A percentile compares a stretch with the other conserved stretches of the same genome.
phyloP scores from a whole-genome alignment of 2,329 filamentous ascomycete genomes.

The Neopestalotiopsis sp. region DNA sequence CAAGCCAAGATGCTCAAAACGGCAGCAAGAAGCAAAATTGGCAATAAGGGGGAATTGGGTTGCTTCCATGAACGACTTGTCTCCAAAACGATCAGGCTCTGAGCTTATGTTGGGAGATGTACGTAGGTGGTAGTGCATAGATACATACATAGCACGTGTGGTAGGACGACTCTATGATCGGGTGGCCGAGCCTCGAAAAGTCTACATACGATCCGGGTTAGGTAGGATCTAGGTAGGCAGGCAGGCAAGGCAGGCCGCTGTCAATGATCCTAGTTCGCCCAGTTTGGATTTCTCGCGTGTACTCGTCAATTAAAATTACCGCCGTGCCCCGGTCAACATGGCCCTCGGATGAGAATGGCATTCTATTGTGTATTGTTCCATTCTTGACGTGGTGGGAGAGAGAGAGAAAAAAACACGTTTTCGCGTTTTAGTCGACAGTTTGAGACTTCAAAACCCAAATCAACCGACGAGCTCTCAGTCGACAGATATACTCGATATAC shows the following conservation, averaged over 20 bases:
- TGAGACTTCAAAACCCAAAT: background rate
- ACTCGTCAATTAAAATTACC: constrained; percentile 11
- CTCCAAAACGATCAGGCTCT: background rate
- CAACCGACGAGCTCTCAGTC: background rate
- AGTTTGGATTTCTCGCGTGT: constrained; percentile 2
- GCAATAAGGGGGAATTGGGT: background rate
- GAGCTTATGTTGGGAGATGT: background rate
- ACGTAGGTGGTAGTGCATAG: no score
- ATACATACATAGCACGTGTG: background rate
- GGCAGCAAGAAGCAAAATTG: background rate
- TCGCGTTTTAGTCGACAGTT: background rate
- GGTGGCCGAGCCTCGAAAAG: background rate
- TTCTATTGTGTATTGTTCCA: background rate
- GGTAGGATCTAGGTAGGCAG: background rate
- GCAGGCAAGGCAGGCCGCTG: background rate
- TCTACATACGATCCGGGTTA: background rate
- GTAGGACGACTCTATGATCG: background rate
- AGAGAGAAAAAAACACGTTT: background rate
- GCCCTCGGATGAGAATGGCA: background rate
- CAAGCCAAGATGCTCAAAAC: background rate
- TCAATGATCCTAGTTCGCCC: constrained; percentile 3
- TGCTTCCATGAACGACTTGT: background rate
- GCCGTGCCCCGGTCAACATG: background rate
- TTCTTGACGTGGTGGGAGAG: background rate
- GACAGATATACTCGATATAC: background rate